Percentiles rank a stretch among this genome's conserved stretches.
Evolutionary conservation across 2,329 filamentous ascomycete species (phyloP).

Genomic region (Xylariaceae sp.): DNA sequence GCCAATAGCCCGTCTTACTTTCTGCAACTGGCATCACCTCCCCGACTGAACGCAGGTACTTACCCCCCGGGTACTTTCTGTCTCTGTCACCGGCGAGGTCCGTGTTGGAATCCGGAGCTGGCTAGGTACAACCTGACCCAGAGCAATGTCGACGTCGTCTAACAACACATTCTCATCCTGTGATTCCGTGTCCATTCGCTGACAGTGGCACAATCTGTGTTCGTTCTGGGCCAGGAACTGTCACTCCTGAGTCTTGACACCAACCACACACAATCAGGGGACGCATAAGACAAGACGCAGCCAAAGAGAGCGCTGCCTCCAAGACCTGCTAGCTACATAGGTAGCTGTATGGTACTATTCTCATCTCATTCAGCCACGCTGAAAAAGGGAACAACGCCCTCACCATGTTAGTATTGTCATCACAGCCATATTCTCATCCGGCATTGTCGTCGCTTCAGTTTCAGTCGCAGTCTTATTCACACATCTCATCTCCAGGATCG

Average conservation of each 20-base stretch:
- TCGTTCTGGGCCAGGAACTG: background rate
- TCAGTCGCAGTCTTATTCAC: too few species aligned
- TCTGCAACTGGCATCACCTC: background rate
- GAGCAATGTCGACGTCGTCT: background rate
- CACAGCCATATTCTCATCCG: background rate
- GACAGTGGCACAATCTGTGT: background rate
- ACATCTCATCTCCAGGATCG: conserved; percentile 44
- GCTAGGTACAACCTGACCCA: background rate
- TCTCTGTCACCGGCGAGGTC: background rate
- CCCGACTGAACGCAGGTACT: background rate
- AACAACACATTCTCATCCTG: background rate
- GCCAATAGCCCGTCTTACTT: background rate
- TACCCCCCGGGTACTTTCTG: background rate
- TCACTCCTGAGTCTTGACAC: too few species aligned
- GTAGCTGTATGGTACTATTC: background rate
- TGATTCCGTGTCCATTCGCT: background rate
- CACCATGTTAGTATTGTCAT: conserved; percentile 3
- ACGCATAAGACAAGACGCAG: background rate
- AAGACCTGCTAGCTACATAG: background rate
- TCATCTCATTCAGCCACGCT: background rate
- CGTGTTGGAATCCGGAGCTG: too few species aligned
- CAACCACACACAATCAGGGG: background rate
- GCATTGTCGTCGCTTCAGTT: background rate
- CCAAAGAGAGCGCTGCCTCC: background rate
- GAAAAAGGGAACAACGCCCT: background rate